Evolutionary conservation across 106 monocot genomes (phyloP).

Genomic region (Chionographis japonica): DNA sequence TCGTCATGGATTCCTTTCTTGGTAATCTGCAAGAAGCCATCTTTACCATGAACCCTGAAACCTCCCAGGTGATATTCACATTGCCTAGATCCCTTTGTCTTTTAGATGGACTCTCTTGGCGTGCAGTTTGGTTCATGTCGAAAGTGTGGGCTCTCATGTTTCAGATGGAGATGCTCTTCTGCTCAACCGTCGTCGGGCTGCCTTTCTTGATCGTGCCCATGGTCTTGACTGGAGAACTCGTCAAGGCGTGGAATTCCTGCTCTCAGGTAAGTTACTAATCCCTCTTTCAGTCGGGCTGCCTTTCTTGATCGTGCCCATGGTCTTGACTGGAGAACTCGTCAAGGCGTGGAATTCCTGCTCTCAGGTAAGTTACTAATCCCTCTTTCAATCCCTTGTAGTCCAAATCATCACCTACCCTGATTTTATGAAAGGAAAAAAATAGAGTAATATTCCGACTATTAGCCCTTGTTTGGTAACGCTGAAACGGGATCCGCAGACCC

Average conservation of each 20-base stretch:
- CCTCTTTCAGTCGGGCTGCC: conserved; percentile 44
- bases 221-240: conserved; percentile 83
- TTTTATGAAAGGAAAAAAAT: no score
- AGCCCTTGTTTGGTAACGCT: no score
- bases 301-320: conserved; percentile 72
- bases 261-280: conserved; percentile 40
- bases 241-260: conserved; percentile 79
- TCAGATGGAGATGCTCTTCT: conserved; percentile 96
- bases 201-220: conserved; percentile 70
- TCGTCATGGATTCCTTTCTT: conserved; percentile 87
- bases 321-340: conserved; percentile 79
- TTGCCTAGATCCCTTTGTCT: neutral
- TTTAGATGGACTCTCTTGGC: neutral
- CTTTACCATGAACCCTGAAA: conserved; percentile 83
- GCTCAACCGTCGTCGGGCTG: conserved; percentile 78
- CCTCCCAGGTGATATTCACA: conserved; percentile 60
- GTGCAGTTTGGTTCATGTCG: neutral
- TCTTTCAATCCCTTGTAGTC: neutral
- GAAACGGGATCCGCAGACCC: no score
- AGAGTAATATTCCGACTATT: no score
- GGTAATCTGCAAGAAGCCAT: conserved; percentile 95
- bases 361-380: conserved; percentile 35
- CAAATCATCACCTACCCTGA: neutral
- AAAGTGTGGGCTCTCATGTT: neutral
- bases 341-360: conserved; percentile 79